phyloP scores from a whole-genome alignment of 2,329 filamentous ascomycete genomes.

The Fusarium duplospermum region DNA sequence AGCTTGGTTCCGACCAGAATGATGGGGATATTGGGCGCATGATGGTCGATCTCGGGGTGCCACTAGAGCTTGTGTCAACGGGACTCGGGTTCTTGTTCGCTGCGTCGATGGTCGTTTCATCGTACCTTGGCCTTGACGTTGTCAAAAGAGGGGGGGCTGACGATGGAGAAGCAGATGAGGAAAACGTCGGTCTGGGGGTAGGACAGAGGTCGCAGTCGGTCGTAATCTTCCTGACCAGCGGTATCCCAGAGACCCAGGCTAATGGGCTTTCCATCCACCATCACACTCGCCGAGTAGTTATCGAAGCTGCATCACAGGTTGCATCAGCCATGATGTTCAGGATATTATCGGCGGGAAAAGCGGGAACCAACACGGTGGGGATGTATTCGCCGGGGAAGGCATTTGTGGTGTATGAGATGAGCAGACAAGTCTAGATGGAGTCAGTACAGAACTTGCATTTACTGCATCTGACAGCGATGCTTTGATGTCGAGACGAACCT shows the following conservation, averaged over 20 bases:
- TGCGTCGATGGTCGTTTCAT: conserved; percentile 5
- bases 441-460: conserved; percentile 42
- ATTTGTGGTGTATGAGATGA: conserved; percentile 99
- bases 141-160: conserved; percentile 97
- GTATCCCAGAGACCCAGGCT: conserved; percentile 98
- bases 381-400: conserved; percentile 99
- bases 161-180: conserved; percentile 97
- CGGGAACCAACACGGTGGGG: conserved; percentile 85
- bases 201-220: conserved; percentile 91
- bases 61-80: conserved; percentile 67
- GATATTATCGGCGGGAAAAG: neutral
- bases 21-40: conserved; percentile 94
- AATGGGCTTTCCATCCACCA: conserved; percentile 98
- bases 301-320: conserved; percentile 76
- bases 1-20: conserved; percentile 98
- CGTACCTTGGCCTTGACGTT: conserved; percentile 98
- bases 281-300: conserved; percentile 98
- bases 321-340: conserved; percentile 10
- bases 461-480: conserved; percentile 1
- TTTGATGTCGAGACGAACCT: conserved; percentile 66
- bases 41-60: conserved; percentile 97
- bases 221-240: conserved; percentile 98
- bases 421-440: conserved; percentile 84
- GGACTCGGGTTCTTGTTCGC: conserved; percentile 4
- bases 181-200: conserved; percentile 99